Conservation (phyloP, 2,329 filamentous ascomycete genomes). For the Exophiala viscosa region DNA sequence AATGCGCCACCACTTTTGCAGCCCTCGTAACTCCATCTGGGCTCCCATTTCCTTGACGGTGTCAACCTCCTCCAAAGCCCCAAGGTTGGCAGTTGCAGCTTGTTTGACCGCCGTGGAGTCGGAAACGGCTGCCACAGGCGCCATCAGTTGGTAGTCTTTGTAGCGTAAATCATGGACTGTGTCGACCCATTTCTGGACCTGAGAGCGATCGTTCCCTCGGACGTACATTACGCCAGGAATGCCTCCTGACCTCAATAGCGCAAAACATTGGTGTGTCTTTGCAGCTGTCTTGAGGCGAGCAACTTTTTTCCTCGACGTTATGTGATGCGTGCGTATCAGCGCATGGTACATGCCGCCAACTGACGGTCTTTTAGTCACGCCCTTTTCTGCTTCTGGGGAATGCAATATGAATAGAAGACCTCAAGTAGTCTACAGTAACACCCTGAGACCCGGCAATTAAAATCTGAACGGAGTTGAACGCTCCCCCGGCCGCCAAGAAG, state of each 20-base stretch:
- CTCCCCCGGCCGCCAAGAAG: no score
- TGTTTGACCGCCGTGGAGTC: background rate
- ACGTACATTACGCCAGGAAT: slow-evolving; percentile 77
- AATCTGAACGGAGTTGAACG: no score
- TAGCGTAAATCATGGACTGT: slow-evolving; percentile 63
- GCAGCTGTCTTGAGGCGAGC: slow-evolving; percentile 62
- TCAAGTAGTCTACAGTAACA: no score
- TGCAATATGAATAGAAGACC: no score
- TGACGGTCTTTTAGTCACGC: background rate
- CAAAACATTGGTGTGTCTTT: slow-evolving; percentile 57
- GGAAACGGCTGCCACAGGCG: slow-evolving; percentile 45
- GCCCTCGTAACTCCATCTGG: slow-evolving; percentile 57
- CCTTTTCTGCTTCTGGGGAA: background rate
- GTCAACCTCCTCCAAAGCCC: slow-evolving; percentile 55
- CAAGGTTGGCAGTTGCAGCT: background rate
- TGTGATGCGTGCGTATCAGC: slow-evolving; percentile 74
- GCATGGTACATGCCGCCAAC: slow-evolving; percentile 46
- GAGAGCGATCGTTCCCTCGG: slow-evolving; percentile 53
- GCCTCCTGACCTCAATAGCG: slow-evolving; percentile 64
- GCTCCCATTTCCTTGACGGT: slow-evolving; percentile 63
- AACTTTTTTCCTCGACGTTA: slow-evolving; percentile 74
- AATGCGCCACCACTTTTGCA: slow-evolving; percentile 63
- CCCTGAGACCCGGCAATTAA: background rate
- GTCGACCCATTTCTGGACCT: slow-evolving; percentile 61
- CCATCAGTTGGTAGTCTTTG: slow-evolving; percentile 67